A percentile compares a stretch with the other conserved stretches of the same genome.
Conservation (phyloP, 305 asterid species). For the Fraxinus floribunda region DNA sequence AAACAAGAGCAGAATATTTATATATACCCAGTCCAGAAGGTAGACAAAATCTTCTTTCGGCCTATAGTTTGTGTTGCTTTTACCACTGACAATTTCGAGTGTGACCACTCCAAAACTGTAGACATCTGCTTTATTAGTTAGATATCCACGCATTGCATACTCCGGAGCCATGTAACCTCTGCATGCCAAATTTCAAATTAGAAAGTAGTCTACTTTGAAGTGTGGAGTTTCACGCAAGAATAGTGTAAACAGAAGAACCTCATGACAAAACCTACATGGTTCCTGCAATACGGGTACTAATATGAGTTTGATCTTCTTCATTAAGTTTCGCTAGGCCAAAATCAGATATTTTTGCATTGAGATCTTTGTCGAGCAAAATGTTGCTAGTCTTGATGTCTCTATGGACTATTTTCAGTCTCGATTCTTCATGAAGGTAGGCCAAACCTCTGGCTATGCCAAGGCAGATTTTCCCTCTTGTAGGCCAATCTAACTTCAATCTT, state of each 20-base stretch:
- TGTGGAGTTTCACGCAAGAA: neutral
- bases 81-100: constrained; percentile 80
- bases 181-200: constrained; percentile 25
- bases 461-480: constrained; percentile 67
- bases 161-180: constrained; percentile 99
- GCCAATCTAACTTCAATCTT: constrained; percentile 73
- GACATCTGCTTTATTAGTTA: constrained; percentile 85
- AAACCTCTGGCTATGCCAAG: constrained; percentile 81
- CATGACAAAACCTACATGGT: constrained; percentile 60
- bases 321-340: constrained; percentile 86
- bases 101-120: constrained; percentile 96
- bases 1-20: neutral
- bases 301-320: constrained; percentile 77
- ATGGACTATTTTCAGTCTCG: constrained; percentile 75
- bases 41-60: constrained; percentile 80
- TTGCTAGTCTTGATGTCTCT: constrained; percentile 90
- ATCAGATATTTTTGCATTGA: constrained; percentile 80
- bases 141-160: constrained; percentile 88
- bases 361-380: constrained; percentile 73
- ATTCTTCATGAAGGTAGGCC: constrained; percentile 87
- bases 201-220: neutral
- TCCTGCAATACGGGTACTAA: constrained; percentile 89
- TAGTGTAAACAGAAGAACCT: neutral
- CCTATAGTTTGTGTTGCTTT: constrained; percentile 86
- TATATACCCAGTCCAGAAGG: constrained; percentile 84